Evolutionary conservation across 2,329 filamentous ascomycete species (phyloP).

Genomic region (Diaporthe ampelina): DNA sequence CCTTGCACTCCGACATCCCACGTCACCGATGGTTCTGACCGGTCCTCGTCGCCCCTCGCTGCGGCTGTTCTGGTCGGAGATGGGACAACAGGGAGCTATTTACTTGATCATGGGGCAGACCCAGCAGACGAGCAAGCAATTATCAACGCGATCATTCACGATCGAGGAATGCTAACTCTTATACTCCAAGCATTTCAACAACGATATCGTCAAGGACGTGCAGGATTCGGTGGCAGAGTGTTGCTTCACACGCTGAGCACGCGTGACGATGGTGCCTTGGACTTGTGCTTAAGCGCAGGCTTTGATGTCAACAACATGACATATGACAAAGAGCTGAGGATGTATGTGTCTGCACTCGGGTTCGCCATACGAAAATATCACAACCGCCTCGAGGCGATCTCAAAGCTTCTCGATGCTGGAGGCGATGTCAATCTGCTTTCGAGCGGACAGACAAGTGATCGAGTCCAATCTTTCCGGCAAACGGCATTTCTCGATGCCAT

Average conservation of each 20-base stretch:
- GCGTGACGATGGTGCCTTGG: neutral
- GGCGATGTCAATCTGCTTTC: neutral
- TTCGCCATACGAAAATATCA: too few species aligned
- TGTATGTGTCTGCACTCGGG: neutral
- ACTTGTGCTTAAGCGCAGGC: neutral
- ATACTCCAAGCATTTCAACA: neutral
- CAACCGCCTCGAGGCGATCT: neutral
- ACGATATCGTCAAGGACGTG: neutral
- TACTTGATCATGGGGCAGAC: neutral
- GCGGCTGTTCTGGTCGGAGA: neutral
- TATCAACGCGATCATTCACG: neutral
- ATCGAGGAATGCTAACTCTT: neutral
- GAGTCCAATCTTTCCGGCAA: too few species aligned
- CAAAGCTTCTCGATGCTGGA: neutral
- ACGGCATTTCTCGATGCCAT: neutral
- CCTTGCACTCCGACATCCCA: too few species aligned
- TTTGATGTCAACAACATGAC: neutral
- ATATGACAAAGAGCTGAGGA: neutral
- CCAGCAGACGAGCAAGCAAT: neutral
- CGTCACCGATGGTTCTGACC: too few species aligned
- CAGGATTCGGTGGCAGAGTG: neutral
- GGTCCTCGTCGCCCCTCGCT: conserved; percentile 4
- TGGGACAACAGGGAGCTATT: neutral
- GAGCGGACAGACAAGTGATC: too few species aligned
- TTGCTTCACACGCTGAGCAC: neutral